Percentiles rank a stretch among this genome's conserved stretches.
These are phyloP conservation scores for Pyrenochaeta sp. DNA, from an alignment of 2,329 filamentous ascomycete genomes.

Conservation along the genomic window DNA sequence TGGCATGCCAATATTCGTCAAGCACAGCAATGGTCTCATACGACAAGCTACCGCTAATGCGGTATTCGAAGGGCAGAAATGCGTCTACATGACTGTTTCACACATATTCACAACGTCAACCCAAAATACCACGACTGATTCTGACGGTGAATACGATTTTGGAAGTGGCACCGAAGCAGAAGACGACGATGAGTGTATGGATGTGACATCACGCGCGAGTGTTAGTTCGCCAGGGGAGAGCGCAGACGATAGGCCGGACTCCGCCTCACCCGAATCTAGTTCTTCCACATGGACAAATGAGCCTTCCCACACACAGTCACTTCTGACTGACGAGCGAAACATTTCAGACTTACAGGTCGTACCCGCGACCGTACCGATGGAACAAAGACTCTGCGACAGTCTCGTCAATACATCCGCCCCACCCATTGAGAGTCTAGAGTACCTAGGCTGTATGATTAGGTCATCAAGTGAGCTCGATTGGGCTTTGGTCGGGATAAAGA, in stretches of 20 bases:
- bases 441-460: not conserved
- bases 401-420: not conserved
- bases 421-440: not conserved
- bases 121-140: not conserved
- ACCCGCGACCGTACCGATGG: not conserved
- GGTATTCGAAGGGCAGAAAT: not conserved
- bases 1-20: constrained; percentile 7
- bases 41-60: constrained; percentile 6
- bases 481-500: not conserved
- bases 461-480: not conserved
- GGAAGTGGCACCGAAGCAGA: not conserved
- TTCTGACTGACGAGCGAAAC: not conserved
- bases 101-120: not conserved
- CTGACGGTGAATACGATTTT: not conserved
- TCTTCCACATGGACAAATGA: not conserved
- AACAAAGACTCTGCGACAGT: not conserved
- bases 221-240: not conserved
- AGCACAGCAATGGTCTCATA: not conserved
- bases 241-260: not conserved
- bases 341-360: not conserved
- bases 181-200: not conserved
- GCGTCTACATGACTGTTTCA: not conserved
- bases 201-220: not conserved
- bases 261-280: not conserved
- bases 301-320: not conserved